Base-by-base conservation (phyloP, 129 eudicot species). In the Escallonia herrerae region DNA sequence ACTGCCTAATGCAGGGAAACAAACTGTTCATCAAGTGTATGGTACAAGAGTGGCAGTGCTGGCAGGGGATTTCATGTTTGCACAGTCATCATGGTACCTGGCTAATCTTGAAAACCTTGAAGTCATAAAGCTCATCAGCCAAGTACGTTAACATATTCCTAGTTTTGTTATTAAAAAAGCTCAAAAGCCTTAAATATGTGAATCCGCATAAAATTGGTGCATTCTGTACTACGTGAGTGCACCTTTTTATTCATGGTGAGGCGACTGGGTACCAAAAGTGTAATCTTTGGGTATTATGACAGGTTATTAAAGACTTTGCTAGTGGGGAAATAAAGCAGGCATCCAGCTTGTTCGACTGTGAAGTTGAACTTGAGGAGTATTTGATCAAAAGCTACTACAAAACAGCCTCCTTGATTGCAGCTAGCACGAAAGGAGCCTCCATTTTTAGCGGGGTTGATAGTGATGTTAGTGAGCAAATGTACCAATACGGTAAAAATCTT, bases 311-410 rank as follows among this genome's bases (percentile, higher is more conserved):
- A 85, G 97, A 91, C 74, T 87, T 91, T 77, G 97, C 96, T 8
- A 91, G 96, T 63, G 97, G 97, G 13, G 97, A 91, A 83, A 91
- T 91, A 58, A 87, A 87, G 80, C 97, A 91, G 72, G 97, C 95
- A 0, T 87, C 97, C 5, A 78, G 95, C 71, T 81, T 91, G 70
- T 91, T 91, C 42, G 96, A 91, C 76, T 87, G 95, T 49, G 89
- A 91, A 39, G 84, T 85, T 49, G 62, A 83, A 47, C 90, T 91
- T 37, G 97, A 87, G 3, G 97, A 91, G 69, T 91, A 91, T 62
- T 58, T 91, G 63, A 80, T 85, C 77, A 91, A 91, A 66, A 91
- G 97, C 79, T 91, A 82, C 85, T 83, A 87, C 44, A 91, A 91
- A 81, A 91, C 97, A 15, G 97, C 97, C 56, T 91, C 97, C 50